phyloP scores from a whole-genome alignment of 345 rosid genomes.

The Melaleuca quinquenervia region DNA sequence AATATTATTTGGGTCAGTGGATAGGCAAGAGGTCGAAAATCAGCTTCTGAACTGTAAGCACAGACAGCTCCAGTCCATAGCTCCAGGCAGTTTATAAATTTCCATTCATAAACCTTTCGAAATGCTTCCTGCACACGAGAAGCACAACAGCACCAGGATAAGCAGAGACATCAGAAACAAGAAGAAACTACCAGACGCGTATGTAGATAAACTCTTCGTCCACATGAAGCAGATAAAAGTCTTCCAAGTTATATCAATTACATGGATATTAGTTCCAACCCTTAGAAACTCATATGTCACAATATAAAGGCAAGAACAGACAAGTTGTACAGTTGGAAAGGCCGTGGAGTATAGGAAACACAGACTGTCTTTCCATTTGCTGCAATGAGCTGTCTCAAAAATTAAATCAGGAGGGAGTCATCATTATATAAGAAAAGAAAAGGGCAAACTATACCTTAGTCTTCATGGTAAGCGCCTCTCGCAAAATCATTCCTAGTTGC shows the following conservation, averaged over 20 bases:
- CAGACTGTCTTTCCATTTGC: neutral
- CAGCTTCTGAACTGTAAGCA: conserved; percentile 57
- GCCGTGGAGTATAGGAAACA: neutral
- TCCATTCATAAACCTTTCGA: conserved; percentile 94
- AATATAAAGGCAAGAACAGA: neutral
- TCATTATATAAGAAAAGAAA: neutral
- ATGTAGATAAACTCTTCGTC: neutral
- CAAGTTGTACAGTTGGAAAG: neutral
- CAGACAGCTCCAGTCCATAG: conserved; percentile 96
- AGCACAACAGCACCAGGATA: neutral
- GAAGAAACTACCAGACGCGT: neutral
- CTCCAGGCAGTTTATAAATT: conserved; percentile 89
- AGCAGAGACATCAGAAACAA: neutral
- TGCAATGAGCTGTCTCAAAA: neutral
- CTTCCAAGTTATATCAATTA: neutral
- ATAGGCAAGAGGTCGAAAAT: conserved; percentile 78
- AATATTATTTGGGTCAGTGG: conserved; percentile 79
- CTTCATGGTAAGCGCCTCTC: conserved; percentile 75
- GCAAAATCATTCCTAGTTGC: conserved; percentile 74
- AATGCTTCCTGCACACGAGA: conserved; percentile 57
- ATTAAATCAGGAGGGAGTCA: neutral
- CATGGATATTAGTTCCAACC: neutral
- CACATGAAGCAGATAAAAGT: neutral
- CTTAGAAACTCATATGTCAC: neutral
- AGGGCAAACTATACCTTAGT: conserved; percentile 52